Evolutionary conservation across 257 asterid species (phyloP), one percentile per base, ranked within the genome.

Genomic region (Solanum tacnaense): DNA sequence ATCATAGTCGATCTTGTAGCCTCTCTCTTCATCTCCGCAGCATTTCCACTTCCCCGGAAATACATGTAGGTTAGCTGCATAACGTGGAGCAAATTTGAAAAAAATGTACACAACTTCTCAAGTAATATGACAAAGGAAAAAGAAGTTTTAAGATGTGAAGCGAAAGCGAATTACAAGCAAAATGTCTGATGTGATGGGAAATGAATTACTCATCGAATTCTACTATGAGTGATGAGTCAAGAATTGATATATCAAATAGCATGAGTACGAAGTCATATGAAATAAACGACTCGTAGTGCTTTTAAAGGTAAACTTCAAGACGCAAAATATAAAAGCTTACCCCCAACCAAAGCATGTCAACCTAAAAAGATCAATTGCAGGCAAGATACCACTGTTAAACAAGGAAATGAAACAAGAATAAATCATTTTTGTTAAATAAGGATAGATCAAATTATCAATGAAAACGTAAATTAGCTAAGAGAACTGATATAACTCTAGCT

Each of bases 21-120:
- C 87, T 96, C 96, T 2, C 94, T 94, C 93, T 92, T 94, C 94
- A 95, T 92, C 93, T 95, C 94, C 71, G 94, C 95, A 11, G 97
- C 98, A 88, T 94, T 94, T 58, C 99, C 98, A 71, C 98, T 96
- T 90, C 99, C 99, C 78, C 99, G 94, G 92, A 97, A 97, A 89
- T 97, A 96, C 93, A 89, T 85, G 93, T 91, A 95, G 32, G 91
- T 95, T 97, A 95, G 99, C 99, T 95, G 97, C 89, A 89, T 6
- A 39, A 86, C 16, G 83, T 72, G 67, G 39, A 70, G 67, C 71
- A 70, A 87, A 90, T 76, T 15, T n/a, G 41, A 52, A 52, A 16
- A 52, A 52, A 52, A 52, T 52, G 62, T 52, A 16, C 60, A 16
- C 23, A 16, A 52, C 23, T 52, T 52, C 23, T 52, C 23, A 81